Percentiles rank a stretch among this genome's conserved stretches.
phyloP scores from a whole-genome alignment of 805 yeast species.

The Wickerhamomyces pijperi region DNA sequence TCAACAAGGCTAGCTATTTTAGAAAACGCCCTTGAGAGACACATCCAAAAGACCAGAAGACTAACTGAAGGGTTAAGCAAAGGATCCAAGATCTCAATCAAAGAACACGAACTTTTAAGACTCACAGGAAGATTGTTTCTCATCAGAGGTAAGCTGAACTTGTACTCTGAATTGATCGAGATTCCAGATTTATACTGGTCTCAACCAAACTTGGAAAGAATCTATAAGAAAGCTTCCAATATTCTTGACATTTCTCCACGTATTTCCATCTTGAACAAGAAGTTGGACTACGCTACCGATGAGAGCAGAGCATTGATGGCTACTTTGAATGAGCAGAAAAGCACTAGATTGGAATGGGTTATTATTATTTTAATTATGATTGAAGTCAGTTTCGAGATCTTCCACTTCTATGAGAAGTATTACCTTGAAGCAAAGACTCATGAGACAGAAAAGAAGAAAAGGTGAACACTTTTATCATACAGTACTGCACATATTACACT shows the following conservation, averaged over 20 bases:
- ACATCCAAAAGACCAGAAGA: slow-evolving; percentile 48
- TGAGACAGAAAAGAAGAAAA: neutral
- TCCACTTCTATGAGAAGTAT: slow-evolving; percentile 58
- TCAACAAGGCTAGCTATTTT: slow-evolving; percentile 77
- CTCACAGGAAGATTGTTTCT: slow-evolving; percentile 68
- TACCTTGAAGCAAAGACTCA: slow-evolving; percentile 6
- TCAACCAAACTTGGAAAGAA: slow-evolving; percentile 72
- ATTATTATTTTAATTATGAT: slow-evolving; percentile 74
- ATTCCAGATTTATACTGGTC: slow-evolving; percentile 93
- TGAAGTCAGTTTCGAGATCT: slow-evolving; percentile 74
- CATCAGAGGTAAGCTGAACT: slow-evolving; percentile 70
- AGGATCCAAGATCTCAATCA: slow-evolving; percentile 42
- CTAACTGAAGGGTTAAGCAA: slow-evolving; percentile 57
- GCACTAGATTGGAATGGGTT: slow-evolving; percentile 78
- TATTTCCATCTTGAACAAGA: slow-evolving; percentile 69
- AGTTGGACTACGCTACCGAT: slow-evolving; percentile 84
- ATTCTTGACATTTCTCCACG: slow-evolving; percentile 69
- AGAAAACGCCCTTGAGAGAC: slow-evolving; percentile 61
- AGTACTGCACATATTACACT: too few relatives aligned
- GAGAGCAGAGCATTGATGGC: slow-evolving; percentile 71
- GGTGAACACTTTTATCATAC: too few relatives aligned
- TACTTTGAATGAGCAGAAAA: slow-evolving; percentile 64
- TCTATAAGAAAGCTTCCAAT: slow-evolving; percentile 61
- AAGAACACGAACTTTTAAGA: slow-evolving; percentile 50
- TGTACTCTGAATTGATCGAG: slow-evolving; percentile 81